Evolutionary conservation across 169 alveolate genomes (phyloP), one percentile per base, ranked within the genome.

Genomic region (Theileria equi): DNA sequence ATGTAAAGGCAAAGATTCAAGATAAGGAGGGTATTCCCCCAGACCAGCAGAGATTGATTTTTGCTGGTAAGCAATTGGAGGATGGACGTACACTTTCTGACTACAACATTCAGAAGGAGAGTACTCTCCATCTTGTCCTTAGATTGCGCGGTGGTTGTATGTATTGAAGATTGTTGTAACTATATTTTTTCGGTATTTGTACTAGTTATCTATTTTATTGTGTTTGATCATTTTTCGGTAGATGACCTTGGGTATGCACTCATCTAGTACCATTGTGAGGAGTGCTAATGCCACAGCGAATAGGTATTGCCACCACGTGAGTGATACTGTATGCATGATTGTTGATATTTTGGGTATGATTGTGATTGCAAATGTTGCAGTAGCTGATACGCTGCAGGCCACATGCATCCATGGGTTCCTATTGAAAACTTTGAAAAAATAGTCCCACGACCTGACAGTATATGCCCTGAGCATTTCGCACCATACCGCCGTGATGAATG

Each of bases 141-240:
- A 92, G 99, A 78, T 93, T 98, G 43, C 92, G 99, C 82, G 99
- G 99, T 68, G 99, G 99, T 55, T 96, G 91, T 53, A 96, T 97
- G 19, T 13, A 36, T 13, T 36, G 45, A 36, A 13, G 19, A 10
- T 36, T 36, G 10, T 10, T 11, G 19, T 10, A 10, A 36, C 45
- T 11, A 36, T 36, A 10, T 36, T 36, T 36, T 36, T 13, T 10
- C 45, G 19, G 45, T 36, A 50, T 31, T 19, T 50, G 26, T 31
- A 50, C 1, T 26, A 21, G 3, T 21, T 25, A 21, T 1, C 44
- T 23, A 48, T 53, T 47, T 28, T 28, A 19, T 34, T 1, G 5
- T 17, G 47, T 23, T 60, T 65, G 25, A 57, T 50, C 11, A 45
- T 40, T 7, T 5, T 32, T 23, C 48, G 13, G 81, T 68, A 92